Conservation (phyloP, 352 stramenopile species). For the Pythium phragmitis region DNA sequence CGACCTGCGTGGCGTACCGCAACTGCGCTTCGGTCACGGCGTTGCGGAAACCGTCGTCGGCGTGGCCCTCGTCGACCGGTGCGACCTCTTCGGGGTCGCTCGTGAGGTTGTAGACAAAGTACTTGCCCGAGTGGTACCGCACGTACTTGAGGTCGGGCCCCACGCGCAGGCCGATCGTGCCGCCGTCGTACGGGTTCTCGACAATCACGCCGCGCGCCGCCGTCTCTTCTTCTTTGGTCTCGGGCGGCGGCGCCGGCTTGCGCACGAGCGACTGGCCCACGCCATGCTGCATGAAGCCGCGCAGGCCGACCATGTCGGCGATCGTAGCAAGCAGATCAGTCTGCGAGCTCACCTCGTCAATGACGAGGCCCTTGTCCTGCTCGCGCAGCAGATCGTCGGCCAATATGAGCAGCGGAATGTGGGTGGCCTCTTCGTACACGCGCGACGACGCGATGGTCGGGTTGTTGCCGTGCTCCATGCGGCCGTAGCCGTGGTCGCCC, state of each 20-base stretch:
- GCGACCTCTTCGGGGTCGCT: constrained; percentile 4
- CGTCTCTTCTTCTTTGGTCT: too few relatives aligned
- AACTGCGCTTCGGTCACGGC: background rate
- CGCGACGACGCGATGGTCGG: constrained; percentile 11
- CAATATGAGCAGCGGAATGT: constrained; percentile 16
- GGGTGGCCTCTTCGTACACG: constrained; percentile 14
- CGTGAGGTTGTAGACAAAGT: constrained; percentile 11
- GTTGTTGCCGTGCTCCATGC: constrained; percentile 22
- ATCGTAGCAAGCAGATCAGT: constrained; percentile 17
- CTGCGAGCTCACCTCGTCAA: constrained; percentile 17
- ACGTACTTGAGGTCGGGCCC: constrained; percentile 14
- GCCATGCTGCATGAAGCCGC: constrained; percentile 18
- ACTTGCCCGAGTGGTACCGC: background rate
- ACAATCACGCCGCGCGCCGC: constrained; percentile 4
- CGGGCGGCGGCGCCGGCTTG: background rate
- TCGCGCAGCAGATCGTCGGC: constrained; percentile 15
- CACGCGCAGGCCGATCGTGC: background rate
- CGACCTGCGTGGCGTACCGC: background rate
- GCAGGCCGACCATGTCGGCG: constrained; percentile 13
- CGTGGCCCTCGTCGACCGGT: constrained; percentile 2
- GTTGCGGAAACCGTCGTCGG: constrained; percentile 4
- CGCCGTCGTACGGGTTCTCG: constrained; percentile 6
- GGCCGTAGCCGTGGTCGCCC: constrained; percentile 22
- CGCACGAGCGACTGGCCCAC: constrained; percentile 18
- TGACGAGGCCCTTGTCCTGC: constrained; percentile 8